Base-by-base conservation (phyloP, 2,329 filamentous ascomycete genomes). In the Hymenotorrendiella dingleyae region DNA sequence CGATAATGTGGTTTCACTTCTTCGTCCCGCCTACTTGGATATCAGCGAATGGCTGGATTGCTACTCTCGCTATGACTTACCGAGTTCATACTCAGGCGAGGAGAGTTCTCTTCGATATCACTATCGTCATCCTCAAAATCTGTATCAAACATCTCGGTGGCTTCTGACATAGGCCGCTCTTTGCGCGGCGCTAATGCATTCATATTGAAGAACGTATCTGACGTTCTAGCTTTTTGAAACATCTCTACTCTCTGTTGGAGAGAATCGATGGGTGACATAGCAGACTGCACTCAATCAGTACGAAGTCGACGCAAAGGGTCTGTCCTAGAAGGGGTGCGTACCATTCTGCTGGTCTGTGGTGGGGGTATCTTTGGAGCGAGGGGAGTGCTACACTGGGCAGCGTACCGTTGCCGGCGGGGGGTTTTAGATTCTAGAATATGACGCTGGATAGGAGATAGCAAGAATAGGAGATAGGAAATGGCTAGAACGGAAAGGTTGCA, bases 1-100 rank as follows among this genome's bases (percentile, higher is more conserved):
- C 6, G 89, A 94, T 27, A 93, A 72, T 2, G 90, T 94, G 3
- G 87, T 91, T 60, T 90, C 80, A 68, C 87, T 94, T 46, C 78
- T 79, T 57, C 85, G 77, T 55, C 74, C 76, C 49, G 77, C 73
- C 84, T 89, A 55, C 17, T 29, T 34, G 30, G 23, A 24, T 40
- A 26, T 46, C 7, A 43, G 30, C 48, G 39, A 52, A 43, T 14
- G 43, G 40, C 33, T 27, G 6, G 37, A 57, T 52, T 41, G 48
- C 35, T 27, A 19, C 27, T 21, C 27, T 27, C 34, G 27, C 16
- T 8, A 32, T 12, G 11, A 68, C 84, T 64, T 73, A 89, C 85
- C 45, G 85, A 89, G 55, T 85, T 77, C 48, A 85, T 64, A 65
- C 82, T 87, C 42, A 74, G 65, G 23, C 82, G 74, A 10, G 79